Conservation (phyloP, 345 rosid genomes). For the Hibiscus mutabilis region DNA sequence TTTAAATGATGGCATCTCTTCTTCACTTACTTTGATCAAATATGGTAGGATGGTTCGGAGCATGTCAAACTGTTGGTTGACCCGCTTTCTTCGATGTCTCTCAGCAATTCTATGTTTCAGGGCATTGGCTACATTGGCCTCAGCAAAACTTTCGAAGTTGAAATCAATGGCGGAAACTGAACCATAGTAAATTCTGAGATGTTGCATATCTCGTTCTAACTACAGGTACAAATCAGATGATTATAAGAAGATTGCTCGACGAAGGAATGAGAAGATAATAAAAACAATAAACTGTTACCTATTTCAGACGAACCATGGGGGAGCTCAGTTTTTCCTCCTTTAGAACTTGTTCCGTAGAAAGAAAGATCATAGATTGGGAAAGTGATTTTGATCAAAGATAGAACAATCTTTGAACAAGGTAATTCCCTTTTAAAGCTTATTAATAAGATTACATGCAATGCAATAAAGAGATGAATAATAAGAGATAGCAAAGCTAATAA, state of each 20-base stretch:
- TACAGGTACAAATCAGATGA: neutral
- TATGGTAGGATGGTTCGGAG: conserved; percentile 47
- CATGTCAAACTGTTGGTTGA: conserved; percentile 30
- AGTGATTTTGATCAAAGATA: neutral
- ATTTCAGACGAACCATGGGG: neutral
- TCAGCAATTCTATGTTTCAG: conserved; percentile 51
- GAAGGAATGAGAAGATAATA: neutral
- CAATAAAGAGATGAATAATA: neutral
- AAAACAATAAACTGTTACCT: neutral
- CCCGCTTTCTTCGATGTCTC: conserved; percentile 38
- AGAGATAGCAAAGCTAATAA: neutral
- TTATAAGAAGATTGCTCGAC: neutral
- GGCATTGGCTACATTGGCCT: conserved; percentile 25
- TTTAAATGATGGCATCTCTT: neutral
- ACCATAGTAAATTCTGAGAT: conserved; percentile 13
- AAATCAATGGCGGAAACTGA: conserved; percentile 7
- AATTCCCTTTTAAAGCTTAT: neutral
- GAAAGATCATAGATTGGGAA: neutral
- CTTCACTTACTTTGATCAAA: conserved; percentile 42
- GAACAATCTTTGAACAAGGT: neutral
- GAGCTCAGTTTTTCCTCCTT: neutral
- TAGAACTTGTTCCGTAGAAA: neutral
- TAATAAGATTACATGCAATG: neutral
- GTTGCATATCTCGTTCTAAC: conserved; percentile 28
- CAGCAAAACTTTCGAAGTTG: conserved; percentile 9